A percentile compares a stretch with the other conserved stretches of the same genome.
Conservation (phyloP, 2,329 filamentous ascomycete genomes). For the Chrysosporium keratinophilum region DNA sequence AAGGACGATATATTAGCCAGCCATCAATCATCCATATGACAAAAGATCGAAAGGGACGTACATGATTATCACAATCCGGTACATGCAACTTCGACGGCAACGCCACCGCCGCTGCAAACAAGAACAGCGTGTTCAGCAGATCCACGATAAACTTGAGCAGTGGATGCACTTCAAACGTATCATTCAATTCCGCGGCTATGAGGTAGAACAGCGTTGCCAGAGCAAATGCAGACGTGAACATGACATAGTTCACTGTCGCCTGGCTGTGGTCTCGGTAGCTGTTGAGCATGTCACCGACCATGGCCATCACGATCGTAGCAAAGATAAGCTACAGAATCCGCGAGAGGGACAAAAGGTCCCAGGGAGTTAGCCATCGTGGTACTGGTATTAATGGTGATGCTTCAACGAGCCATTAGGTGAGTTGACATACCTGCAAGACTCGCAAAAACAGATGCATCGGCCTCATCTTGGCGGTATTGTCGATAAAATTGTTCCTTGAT, state of each 20-base stretch:
- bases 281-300: constrained; percentile 54
- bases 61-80: constrained; percentile 38
- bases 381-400: background rate
- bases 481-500: background rate
- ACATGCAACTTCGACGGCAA: constrained; percentile 38
- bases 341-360: too few relatives aligned
- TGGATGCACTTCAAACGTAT: constrained; percentile 33
- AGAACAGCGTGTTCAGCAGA: constrained; percentile 40
- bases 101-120: constrained; percentile 40
- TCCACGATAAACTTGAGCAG: constrained; percentile 38
- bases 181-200: constrained; percentile 34
- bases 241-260: constrained; percentile 46
- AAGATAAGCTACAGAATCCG: constrained; percentile 43
- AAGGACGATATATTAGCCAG: background rate
- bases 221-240: constrained; percentile 40
- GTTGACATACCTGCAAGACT: constrained; percentile 30
- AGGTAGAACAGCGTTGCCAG: constrained; percentile 42
- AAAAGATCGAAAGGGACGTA: constrained; percentile 23
- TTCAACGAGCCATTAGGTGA: background rate
- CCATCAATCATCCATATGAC: background rate
- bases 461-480: constrained; percentile 25
- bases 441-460: constrained; percentile 33
- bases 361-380: constrained; percentile 2
- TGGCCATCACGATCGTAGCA: constrained; percentile 49
- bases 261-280: constrained; percentile 41